Conservation (phyloP, 2,329 filamentous ascomycete genomes). For the Knufia fluminis region DNA sequence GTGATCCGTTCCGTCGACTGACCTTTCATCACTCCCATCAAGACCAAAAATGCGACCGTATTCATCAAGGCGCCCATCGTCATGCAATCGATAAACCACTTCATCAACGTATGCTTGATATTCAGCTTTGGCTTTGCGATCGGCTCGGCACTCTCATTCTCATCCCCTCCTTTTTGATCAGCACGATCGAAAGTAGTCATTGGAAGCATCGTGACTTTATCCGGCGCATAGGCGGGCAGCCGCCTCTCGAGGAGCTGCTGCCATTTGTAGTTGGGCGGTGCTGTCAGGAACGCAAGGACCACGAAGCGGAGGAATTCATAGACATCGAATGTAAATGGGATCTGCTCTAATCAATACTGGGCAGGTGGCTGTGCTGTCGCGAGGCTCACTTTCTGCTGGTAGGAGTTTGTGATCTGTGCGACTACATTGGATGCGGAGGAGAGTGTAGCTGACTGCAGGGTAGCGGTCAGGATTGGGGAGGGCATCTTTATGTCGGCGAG, state of each 20-base stretch:
- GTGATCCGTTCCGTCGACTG: constrained; percentile 26
- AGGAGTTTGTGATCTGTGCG: constrained; percentile 46
- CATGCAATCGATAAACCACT: constrained; percentile 48
- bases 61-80: constrained; percentile 49
- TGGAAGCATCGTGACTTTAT: constrained; percentile 15
- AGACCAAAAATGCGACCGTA: constrained; percentile 47
- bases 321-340: constrained; percentile 39
- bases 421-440: constrained; percentile 47
- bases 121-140: constrained; percentile 22
- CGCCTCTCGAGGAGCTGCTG: constrained; percentile 46
- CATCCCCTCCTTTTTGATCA: constrained; percentile 7
- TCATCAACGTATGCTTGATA: constrained; percentile 33
- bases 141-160: constrained; percentile 11
- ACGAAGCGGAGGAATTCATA: constrained; percentile 47
- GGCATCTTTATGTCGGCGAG: constrained; percentile 3
- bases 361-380: neutral
- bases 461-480: constrained; percentile 42
- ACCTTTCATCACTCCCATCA: constrained; percentile 43
- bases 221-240: constrained; percentile 38
- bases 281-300: constrained; percentile 43
- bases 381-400: constrained; percentile 35
- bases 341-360: constrained; percentile 22
- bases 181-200: constrained; percentile 11
- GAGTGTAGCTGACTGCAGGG: constrained; percentile 44
- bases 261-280: constrained; percentile 52